Percentiles rank a stretch among this genome's conserved stretches.
These are phyloP conservation scores for Diutina neorugosa DNA, from an alignment of 1,139 yeast genomes.

Conservation along the genomic window DNA sequence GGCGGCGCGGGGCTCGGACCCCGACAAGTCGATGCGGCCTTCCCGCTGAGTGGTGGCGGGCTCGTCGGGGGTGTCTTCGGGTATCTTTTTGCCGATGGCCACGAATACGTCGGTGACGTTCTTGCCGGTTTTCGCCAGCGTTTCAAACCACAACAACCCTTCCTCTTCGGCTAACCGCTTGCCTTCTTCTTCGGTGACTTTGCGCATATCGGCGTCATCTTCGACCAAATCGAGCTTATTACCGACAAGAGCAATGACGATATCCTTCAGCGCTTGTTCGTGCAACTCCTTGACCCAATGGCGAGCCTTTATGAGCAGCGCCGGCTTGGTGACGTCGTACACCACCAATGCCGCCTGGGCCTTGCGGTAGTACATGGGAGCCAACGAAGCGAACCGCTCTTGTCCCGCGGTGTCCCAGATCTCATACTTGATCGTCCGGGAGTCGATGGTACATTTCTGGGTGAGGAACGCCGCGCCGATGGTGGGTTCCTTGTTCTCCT, in stretches of 20 bases:
- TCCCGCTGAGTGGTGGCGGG: background rate
- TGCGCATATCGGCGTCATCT: slow-evolving; percentile 36
- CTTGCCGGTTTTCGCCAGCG: slow-evolving; percentile 86
- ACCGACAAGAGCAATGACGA: slow-evolving; percentile 87
- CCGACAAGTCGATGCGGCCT: slow-evolving; percentile 4
- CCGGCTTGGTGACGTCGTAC: slow-evolving; percentile 92
- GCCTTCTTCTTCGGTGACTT: slow-evolving; percentile 85
- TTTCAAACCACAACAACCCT: slow-evolving; percentile 66
- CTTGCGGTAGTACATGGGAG: slow-evolving; percentile 96
- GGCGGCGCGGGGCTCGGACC: background rate
- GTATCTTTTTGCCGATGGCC: slow-evolving; percentile 76
- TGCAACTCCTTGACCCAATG: slow-evolving; percentile 97
- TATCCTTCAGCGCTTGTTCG: slow-evolving; percentile 87
- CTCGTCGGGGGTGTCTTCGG: slow-evolving; percentile 19
- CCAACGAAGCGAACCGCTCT: slow-evolving; percentile 90
- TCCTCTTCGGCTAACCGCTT: slow-evolving; percentile 39
- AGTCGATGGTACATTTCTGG: slow-evolving; percentile 86
- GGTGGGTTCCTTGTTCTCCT: slow-evolving; percentile 93
- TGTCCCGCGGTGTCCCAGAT: slow-evolving; percentile 99
- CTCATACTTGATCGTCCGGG: slow-evolving; percentile 85
- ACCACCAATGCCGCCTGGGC: slow-evolving; percentile 98
- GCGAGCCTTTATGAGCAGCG: slow-evolving; percentile 95
- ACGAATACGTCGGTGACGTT: slow-evolving; percentile 74
- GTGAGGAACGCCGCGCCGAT: slow-evolving; percentile 97
- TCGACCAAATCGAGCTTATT: slow-evolving; percentile 71